Conservation (phyloP, 2,329 filamentous ascomycete species). For the Aureobasidium vineae region DNA sequence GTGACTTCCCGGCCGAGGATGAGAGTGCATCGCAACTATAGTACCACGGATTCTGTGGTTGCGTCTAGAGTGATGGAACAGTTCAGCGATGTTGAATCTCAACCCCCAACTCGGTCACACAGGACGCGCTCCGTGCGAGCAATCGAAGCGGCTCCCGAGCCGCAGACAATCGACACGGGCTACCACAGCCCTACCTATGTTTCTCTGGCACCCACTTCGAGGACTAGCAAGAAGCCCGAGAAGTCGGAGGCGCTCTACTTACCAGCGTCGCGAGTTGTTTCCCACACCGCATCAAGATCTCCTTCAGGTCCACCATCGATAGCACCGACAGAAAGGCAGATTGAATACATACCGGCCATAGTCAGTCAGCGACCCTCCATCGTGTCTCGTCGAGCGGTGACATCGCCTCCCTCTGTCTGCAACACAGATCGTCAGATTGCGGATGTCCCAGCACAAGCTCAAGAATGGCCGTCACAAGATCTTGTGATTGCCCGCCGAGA, state of each 20-base stretch:
- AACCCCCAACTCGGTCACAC: constrained; percentile 29
- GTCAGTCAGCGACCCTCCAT: constrained; percentile 32
- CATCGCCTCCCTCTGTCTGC: constrained; percentile 34
- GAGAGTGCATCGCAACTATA: constrained; percentile 39
- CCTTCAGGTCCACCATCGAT: constrained; percentile 30
- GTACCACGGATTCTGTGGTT: constrained; percentile 38
- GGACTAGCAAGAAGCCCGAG: not conserved
- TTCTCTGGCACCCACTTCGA: constrained; percentile 31
- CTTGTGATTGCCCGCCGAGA: constrained; percentile 31
- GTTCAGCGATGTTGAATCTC: constrained; percentile 34
- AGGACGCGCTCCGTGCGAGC: constrained; percentile 33
- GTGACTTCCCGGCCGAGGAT: constrained; percentile 16
- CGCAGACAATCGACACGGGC: constrained; percentile 31
- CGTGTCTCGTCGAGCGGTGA: constrained; percentile 28
- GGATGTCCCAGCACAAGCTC: constrained; percentile 3
- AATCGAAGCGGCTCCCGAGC: constrained; percentile 39
- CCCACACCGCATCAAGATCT: not conserved
- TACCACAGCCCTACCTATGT: constrained; percentile 39
- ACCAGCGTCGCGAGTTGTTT: not conserved
- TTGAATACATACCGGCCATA: constrained; percentile 41
- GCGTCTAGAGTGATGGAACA: constrained; percentile 28
- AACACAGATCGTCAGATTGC: constrained; percentile 29
- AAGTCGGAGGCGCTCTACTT: not conserved
- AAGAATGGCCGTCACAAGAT: constrained; percentile 9
- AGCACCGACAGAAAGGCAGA: constrained; percentile 23